Base-by-base conservation (phyloP, 2,329 filamentous ascomycete species). In the Xylaria sp. region DNA sequence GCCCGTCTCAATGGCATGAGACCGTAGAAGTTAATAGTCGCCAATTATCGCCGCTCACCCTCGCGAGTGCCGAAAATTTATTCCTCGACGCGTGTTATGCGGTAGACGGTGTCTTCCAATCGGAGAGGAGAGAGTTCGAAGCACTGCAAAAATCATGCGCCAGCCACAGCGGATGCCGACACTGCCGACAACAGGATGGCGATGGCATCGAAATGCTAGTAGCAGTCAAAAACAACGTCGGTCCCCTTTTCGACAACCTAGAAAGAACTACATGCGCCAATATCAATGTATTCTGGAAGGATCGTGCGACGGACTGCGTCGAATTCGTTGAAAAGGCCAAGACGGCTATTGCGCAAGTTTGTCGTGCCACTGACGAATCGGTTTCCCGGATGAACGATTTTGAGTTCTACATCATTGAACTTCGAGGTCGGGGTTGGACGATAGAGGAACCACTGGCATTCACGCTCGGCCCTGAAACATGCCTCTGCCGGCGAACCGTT, bases 181-280 rank as follows among this genome's bases (percentile, higher is more conserved):
- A 79, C 53, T 83, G 79, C 71, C 78, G 78, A 17, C 81, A 82
- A 53, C 79, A 80, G 17, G 80, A 83, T 30, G 80, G 82, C 48
- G 81, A 83, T 50, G 82, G 83, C 0, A 75, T 87, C 9, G 79
- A 83, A 57, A 76, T 87, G 53, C 78, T 81, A 63, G 77, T 87
- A 59, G 80, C 81, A 36, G 76, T 87, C 42, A 75, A 78, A 32
- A 88, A 88, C 75, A 84, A 84, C 68, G 78, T 86, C 14, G 85
- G 85, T 0, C 84, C 84, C 3, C 75, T 79, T 50, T 85, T 83
- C 68, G 78, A 79, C 27, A 82, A 85, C 64, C 75, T 86, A 48
- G 78, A 79, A 42, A 81, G 82, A 36, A 79, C 77, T 32, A 79
- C 85, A 39, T 78, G 78, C 58, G 83, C 80, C 73, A 82, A 79